phyloP scores from a whole-genome alignment of 352 stramenopile genomes.

The Globisporangium emineosum region DNA sequence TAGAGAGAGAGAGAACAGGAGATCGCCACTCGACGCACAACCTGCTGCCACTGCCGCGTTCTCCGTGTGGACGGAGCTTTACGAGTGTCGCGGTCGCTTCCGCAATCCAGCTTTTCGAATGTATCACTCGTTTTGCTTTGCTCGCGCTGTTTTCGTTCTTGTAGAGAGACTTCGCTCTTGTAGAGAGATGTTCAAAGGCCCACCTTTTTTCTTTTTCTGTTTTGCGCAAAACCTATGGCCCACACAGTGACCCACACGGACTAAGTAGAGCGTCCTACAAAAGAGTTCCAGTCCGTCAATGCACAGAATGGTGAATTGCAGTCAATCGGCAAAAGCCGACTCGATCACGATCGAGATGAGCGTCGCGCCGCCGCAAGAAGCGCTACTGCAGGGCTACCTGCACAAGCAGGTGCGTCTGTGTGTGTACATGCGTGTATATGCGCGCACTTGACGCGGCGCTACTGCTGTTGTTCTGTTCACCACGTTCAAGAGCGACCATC shows the following conservation, averaged over 20 bases:
- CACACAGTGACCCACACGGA: constrained; percentile 2
- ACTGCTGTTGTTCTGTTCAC: not conserved
- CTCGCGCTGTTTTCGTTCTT: not conserved
- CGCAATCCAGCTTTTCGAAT: not conserved
- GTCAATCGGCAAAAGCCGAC: constrained; percentile 2
- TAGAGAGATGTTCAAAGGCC: not conserved
- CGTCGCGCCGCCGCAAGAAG: constrained; percentile 38
- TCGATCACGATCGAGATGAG: constrained; percentile 36
- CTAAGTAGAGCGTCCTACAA: not conserved
- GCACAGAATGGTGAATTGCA: not conserved
- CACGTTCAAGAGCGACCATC: not conserved
- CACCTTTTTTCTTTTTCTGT: not conserved
- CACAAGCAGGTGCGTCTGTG: constrained; percentile 62
- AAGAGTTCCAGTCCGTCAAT: not conserved
- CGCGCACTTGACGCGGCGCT: no score
- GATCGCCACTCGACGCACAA: not conserved
- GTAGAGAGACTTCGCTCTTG: not conserved
- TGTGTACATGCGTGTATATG: not conserved
- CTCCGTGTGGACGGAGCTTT: not conserved
- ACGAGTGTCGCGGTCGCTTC: not conserved
- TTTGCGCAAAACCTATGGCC: not conserved
- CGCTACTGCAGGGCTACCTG: constrained; percentile 78
- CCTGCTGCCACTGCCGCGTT: not conserved
- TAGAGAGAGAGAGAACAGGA: not conserved
- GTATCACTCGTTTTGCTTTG: not conserved